These are phyloP conservation scores for Nicotiana otophora DNA, from an alignment of 257 asterid species.

Conservation along the genomic window DNA sequence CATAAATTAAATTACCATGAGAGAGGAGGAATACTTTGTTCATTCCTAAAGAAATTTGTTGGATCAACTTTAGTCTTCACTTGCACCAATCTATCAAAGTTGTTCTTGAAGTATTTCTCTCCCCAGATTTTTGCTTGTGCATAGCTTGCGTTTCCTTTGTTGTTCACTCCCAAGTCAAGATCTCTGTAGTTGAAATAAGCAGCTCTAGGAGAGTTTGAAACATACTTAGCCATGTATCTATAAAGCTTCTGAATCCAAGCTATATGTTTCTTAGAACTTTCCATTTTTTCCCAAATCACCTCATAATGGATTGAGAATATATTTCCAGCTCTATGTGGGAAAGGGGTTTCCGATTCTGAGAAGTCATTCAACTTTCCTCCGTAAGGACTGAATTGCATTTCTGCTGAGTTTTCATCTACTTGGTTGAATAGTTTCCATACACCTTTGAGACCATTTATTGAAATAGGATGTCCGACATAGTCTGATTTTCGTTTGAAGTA, in stretches of 20 bases:
- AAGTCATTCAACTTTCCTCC: slow-evolving; percentile 2
- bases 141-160: not conserved
- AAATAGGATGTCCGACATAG: not conserved
- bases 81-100: not conserved
- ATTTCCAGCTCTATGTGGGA: slow-evolving; percentile 1
- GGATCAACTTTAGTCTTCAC: slow-evolving; percentile 1
- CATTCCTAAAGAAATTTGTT: not conserved
- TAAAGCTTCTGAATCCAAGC: not conserved
- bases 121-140: not conserved
- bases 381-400: not conserved
- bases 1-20: not conserved
- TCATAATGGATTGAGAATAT: not conserved
- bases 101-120: not conserved
- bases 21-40: slow-evolving; percentile 10
- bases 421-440: not conserved
- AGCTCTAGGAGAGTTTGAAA: not conserved
- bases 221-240: not conserved
- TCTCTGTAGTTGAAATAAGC: slow-evolving; percentile 1
- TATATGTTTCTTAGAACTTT: not conserved
- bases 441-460: not conserved
- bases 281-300: not conserved
- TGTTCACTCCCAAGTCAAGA: slow-evolving; percentile 4
- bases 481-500: slow-evolving; percentile 9
- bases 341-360: not conserved
- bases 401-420: not conserved